phyloP scores from a whole-genome alignment of 2,329 filamentous ascomycete species.

The Colletotrichum chrysophilum region DNA sequence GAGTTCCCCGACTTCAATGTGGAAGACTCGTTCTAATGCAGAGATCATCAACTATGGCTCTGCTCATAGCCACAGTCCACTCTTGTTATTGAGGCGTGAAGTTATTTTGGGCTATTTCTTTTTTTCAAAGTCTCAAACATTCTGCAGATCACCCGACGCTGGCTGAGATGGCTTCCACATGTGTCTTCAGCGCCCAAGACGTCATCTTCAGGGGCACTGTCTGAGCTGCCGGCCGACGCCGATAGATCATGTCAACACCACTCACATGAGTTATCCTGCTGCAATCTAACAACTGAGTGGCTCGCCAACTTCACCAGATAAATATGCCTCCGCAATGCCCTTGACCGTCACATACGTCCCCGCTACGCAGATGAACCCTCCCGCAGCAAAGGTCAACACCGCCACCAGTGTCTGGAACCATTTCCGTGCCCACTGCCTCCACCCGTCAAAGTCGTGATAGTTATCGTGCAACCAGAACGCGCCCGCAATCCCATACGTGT shows the following conservation, averaged over 20 bases:
- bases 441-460: conserved; percentile 46
- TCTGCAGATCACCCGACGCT: not conserved
- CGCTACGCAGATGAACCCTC: conserved; percentile 52
- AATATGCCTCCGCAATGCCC: conserved; percentile 27
- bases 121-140: not conserved
- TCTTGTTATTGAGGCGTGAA: not conserved
- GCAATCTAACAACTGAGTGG: conserved; percentile 6
- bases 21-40: not conserved
- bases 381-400: conserved; percentile 45
- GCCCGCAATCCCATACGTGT: conserved; percentile 57
- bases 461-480: conserved; percentile 57
- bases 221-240: not conserved
- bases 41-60: not conserved
- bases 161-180: not conserved
- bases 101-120: not conserved
- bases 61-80: not conserved
- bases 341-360: conserved; percentile 55
- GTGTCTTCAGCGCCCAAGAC: not conserved
- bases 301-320: conserved; percentile 2
- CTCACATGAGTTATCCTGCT: not conserved
- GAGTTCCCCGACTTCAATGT: not conserved
- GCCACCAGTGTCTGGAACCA: conserved; percentile 44
- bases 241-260: not conserved
- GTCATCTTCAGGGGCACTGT: not conserved
- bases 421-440: conserved; percentile 38